Evolutionary conservation across 2,329 filamentous ascomycete genomes (phyloP), one percentile per base, ranked within the genome.

Genomic region (Raffaelea albimanens): DNA sequence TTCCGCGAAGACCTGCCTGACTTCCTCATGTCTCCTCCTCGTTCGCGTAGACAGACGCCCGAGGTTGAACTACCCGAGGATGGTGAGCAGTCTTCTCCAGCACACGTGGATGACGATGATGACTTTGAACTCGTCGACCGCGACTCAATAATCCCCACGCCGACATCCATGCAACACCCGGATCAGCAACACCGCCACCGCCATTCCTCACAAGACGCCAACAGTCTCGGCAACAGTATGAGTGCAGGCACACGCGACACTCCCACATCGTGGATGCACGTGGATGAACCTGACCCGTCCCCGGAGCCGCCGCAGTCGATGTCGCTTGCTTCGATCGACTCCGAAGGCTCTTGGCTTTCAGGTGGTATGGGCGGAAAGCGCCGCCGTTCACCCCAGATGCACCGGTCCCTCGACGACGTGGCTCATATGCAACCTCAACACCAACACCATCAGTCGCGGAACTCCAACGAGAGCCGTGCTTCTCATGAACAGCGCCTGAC

Each of bases 331-430:
- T 96, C 90, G 0, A 87, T 97, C 50, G 93, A 96, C 60, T 96
- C 90, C 0, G 93, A 98, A 67, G 93, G 79, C 4, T 96, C 90
- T 1, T 98, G 93, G 93, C 80, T 98, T 40, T 93, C 89, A 3
- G 89, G 91, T 16, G 82, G 83, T 48, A 64, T 71, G 3, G 62
- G 52, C 1, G 53, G 51, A 3, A 46, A 36, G 18, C 60, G 58
- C 31, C 57, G 61, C 71, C 75, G 52, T 63, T 72, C 55, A 67
- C 74, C 59, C 0, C 49, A 49, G 13, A 42, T 44, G 18, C 74
- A 69, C 47, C 53, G 66, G 59, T 58, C 67, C 59, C 55, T 67
- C 5, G 89, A 91, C 19, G 82, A 82, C 48, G 65, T 73, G 3
- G 63, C 56, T 2, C 57, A 59, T 71, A 75, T 31, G 13, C 39